These are phyloP conservation scores for Stephania yunnanensis DNA, from an alignment of 164 flowering plant genomes.

Conservation along the genomic window DNA sequence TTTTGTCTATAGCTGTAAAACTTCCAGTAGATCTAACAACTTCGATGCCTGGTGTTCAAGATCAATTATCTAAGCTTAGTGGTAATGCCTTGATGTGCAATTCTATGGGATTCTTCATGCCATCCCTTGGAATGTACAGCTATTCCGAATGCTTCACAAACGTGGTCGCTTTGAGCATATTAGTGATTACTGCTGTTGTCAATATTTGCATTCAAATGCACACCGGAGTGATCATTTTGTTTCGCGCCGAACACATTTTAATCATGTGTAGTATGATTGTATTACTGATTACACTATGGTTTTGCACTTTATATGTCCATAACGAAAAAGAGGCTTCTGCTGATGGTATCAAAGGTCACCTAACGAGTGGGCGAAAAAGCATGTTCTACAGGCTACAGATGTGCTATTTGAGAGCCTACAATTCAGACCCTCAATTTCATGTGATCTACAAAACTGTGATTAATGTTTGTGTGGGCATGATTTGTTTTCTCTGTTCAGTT, in stretches of 20 bases:
- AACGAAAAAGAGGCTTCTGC: background rate
- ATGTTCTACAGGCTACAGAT: background rate
- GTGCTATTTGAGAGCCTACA: background rate
- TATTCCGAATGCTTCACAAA: background rate
- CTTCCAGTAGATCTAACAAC: slow-evolving; percentile 3
- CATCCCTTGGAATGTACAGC: background rate
- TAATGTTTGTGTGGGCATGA: background rate
- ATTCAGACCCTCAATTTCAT: background rate
- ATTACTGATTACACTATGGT: background rate
- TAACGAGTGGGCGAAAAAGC: background rate
- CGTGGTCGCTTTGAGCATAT: slow-evolving; percentile 2
- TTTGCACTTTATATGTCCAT: background rate
- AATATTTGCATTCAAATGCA: background rate
- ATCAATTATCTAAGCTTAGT: background rate
- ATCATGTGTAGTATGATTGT: slow-evolving; percentile 1
- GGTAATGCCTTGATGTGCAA: background rate
- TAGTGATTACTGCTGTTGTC: slow-evolving; percentile 1
- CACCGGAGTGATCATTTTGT: background rate
- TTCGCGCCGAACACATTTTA: background rate
- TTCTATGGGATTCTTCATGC: background rate
- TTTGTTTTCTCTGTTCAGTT: background rate
- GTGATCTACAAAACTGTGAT: background rate
- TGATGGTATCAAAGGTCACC: background rate
- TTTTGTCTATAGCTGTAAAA: background rate
- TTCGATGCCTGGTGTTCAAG: background rate